A percentile compares a stretch with the other conserved stretches of the same genome.
Conservation (phyloP, 2,329 filamentous ascomycete genomes). For the Fusarium pseudonygamai region DNA sequence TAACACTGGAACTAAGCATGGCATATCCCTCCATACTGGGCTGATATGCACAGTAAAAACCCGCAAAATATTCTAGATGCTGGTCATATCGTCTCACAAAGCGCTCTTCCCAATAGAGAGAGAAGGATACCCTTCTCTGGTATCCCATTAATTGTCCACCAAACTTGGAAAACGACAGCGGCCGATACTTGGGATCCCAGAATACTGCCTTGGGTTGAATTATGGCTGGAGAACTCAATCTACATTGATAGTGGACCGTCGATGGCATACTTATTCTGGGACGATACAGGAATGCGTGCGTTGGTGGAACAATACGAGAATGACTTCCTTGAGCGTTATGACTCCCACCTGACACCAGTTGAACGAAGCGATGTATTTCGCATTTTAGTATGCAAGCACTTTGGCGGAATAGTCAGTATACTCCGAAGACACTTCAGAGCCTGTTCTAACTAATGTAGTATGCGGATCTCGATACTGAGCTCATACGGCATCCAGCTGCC, state of each 20-base stretch:
- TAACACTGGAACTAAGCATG: neutral
- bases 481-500: neutral
- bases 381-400: neutral
- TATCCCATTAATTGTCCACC: neutral
- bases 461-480: neutral
- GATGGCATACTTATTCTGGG: constrained; percentile 4
- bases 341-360: neutral
- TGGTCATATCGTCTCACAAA: neutral
- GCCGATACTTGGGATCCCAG: neutral
- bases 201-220: neutral
- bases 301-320: neutral
- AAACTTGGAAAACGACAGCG: neutral
- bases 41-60: neutral
- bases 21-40: neutral
- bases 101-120: neutral
- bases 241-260: neutral
- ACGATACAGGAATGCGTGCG: neutral
- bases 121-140: neutral
- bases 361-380: constrained; percentile 1
- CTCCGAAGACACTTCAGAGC: accelerated
- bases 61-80: neutral
- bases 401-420: neutral
- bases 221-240: neutral
- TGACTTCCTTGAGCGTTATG: neutral
- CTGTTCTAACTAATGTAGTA: neutral